Evolutionary conservation across 2,329 filamentous ascomycete genomes (phyloP).

Genomic region (Fusarium chaquense): DNA sequence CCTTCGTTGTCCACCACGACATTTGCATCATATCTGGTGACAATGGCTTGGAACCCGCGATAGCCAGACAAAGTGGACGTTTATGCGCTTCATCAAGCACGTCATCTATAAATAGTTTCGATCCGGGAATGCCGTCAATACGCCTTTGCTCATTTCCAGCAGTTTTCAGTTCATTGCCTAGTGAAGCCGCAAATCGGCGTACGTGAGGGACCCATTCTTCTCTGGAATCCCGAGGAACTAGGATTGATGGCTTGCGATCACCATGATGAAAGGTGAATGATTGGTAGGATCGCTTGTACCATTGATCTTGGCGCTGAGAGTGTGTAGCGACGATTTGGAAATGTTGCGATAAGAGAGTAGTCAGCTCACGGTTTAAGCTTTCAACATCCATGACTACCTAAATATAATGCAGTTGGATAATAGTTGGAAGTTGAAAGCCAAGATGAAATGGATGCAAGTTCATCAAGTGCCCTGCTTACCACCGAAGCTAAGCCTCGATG

Average conservation of each 20-base stretch:
- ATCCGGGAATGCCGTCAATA: accelerated
- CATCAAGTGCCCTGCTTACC: too few relatives aligned
- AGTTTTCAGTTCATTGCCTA: not conserved
- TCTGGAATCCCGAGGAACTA: not conserved
- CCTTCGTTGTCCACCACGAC: not conserved
- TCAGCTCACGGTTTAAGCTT: not conserved
- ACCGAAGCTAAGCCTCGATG: not conserved
- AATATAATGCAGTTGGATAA: accelerated
- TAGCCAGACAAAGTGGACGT: accelerated
- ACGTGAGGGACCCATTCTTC: conserved; percentile 12
- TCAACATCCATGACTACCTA: too few relatives aligned
- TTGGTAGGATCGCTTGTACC: conserved; percentile 20
- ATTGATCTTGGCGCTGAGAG: conserved; percentile 24
- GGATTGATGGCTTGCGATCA: not conserved
- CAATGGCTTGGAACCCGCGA: accelerated
- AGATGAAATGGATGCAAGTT: too few relatives aligned
- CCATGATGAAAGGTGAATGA: not conserved
- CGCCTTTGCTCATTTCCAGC: accelerated
- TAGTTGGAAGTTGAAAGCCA: not conserved
- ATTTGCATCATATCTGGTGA: conserved; percentile 14
- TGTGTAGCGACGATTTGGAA: conserved; percentile 6
- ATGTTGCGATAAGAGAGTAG: not conserved
- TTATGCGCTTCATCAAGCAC: not conserved
- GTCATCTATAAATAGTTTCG: not conserved
- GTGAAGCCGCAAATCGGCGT: not conserved